Conservation (phyloP, 2,329 filamentous ascomycete species). For the Arthrobotrys conoides region DNA sequence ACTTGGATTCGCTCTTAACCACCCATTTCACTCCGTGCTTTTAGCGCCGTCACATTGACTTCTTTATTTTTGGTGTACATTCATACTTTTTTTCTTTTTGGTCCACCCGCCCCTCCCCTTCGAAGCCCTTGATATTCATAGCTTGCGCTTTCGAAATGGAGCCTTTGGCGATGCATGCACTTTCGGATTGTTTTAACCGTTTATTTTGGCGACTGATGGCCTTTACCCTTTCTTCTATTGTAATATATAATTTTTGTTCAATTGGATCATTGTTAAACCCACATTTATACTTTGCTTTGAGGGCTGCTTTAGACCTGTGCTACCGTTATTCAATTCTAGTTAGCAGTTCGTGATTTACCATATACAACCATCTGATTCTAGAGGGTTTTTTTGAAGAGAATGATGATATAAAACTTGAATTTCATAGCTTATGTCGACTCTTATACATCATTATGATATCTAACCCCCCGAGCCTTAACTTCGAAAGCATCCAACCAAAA, state of each 20-base stretch:
- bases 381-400: neutral
- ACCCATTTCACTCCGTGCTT: neutral
- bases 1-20: neutral
- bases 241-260: neutral
- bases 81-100: conserved; percentile 13
- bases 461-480: neutral
- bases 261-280: neutral
- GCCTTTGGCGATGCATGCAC: neutral
- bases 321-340: no score
- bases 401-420: neutral
- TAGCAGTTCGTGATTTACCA: neutral
- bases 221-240: neutral
- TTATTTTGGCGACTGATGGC: neutral
- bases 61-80: conserved; percentile 22
- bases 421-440: neutral
- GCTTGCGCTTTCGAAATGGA: neutral
- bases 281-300: neutral
- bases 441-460: neutral
- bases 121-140: conserved; percentile 11
- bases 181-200: neutral
- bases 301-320: no score
- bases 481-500: neutral
- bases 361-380: neutral
- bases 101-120: neutral
- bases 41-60: conserved; percentile 4